Evolutionary conservation across 208 protist genomes (phyloP).

Genomic region (Phytomonas serpens): DNA sequence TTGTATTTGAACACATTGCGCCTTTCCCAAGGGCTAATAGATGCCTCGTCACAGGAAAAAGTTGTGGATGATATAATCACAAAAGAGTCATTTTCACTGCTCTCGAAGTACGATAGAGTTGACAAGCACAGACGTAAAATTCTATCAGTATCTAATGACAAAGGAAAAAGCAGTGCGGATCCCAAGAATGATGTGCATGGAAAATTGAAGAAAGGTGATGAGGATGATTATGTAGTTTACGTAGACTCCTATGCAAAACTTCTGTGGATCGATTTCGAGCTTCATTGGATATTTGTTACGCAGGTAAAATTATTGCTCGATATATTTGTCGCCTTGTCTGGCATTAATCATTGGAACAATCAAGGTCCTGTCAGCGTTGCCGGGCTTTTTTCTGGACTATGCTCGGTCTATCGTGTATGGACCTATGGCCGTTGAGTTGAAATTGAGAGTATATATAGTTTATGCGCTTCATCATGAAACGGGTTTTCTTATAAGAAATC

Average conservation of each 20-base stretch:
- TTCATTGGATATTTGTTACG: conserved; percentile 87
- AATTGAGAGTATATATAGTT: background rate
- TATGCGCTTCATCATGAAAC: background rate
- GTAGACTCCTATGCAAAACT: conserved; percentile 75
- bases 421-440: conserved; percentile 73
- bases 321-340: conserved; percentile 76
- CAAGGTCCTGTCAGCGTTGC: conserved; percentile 64
- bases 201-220: conserved; percentile 12
- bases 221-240: conserved; percentile 51
- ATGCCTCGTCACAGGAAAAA: conserved; percentile 38
- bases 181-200: conserved; percentile 16
- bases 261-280: conserved; percentile 85
- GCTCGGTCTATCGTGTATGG: conserved; percentile 88
- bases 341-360: conserved; percentile 48
- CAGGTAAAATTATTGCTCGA: conserved; percentile 82
- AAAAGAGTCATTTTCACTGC: conserved; percentile 78
- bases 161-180: conserved; percentile 20
- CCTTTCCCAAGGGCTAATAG: conserved; percentile 73
- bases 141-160: conserved; percentile 20
- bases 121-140: conserved; percentile 76
- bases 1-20: conserved; percentile 83
- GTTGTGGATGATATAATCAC: conserved; percentile 51
- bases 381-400: conserved; percentile 76
- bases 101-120: conserved; percentile 79
- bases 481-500: background rate